phyloP scores from a whole-genome alignment of 192 early-diverging fungal species.

The Backusella circina region DNA sequence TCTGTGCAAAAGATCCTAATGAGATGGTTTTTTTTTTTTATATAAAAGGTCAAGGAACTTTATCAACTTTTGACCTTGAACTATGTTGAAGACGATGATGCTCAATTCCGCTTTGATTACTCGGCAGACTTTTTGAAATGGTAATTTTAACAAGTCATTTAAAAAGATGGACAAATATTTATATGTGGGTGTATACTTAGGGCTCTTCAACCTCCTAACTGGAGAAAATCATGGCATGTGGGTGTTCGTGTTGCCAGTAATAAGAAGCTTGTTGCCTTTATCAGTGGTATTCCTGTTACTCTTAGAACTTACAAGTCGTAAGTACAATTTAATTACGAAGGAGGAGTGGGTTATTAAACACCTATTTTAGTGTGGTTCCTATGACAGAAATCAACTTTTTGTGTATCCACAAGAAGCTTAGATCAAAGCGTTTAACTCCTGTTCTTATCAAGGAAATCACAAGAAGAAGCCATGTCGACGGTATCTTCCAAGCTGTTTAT shows the following conservation, averaged over 20 bases:
- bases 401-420: slow-evolving; percentile 94
- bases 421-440: slow-evolving; percentile 91
- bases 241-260: slow-evolving; percentile 83
- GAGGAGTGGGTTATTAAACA: background rate
- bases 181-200: slow-evolving; percentile 26
- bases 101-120: slow-evolving; percentile 97
- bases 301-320: slow-evolving; percentile 70
- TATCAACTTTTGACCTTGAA: slow-evolving; percentile 87
- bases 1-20: background rate
- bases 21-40: background rate
- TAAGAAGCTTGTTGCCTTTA: slow-evolving; percentile 91
- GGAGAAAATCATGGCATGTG: slow-evolving; percentile 84
- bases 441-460: slow-evolving; percentile 98
- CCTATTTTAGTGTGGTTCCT: slow-evolving; percentile 40
- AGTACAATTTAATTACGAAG: slow-evolving; percentile 9
- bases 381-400: slow-evolving; percentile 99
- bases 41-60: slow-evolving; percentile 71
- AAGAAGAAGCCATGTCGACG: slow-evolving; percentile 82
- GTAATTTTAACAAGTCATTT: slow-evolving; percentile 34
- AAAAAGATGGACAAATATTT: background rate
- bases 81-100: slow-evolving; percentile 97
- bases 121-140: slow-evolving; percentile 89
- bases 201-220: slow-evolving; percentile 93
- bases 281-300: slow-evolving; percentile 88
- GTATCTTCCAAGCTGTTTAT: slow-evolving; percentile 98